phyloP scores from a whole-genome alignment of 139 green algal species.

The Mychonastes homosphaera region DNA sequence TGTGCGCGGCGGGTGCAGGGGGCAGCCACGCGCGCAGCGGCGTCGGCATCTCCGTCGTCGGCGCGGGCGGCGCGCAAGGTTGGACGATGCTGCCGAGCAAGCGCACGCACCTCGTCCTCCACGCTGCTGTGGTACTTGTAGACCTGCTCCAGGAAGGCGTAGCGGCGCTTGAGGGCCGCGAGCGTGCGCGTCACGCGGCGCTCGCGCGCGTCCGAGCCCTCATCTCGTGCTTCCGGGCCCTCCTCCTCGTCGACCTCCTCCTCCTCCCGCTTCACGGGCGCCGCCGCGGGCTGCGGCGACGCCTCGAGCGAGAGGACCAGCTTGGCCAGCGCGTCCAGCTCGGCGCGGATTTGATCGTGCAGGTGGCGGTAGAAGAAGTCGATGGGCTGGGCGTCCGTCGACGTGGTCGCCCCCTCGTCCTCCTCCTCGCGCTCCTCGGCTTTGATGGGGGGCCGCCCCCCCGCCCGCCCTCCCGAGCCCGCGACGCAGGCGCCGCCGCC shows the following conservation, averaged over 20 bases:
- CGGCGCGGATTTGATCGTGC: slow-evolving; percentile 66
- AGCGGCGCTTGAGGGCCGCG: slow-evolving; percentile 43
- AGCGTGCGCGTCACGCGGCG: slow-evolving; percentile 27
- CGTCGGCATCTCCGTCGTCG: too few relatives aligned
- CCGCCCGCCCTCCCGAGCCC: too few relatives aligned
- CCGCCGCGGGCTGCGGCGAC: not conserved
- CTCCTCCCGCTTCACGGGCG: not conserved
- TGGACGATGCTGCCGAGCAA: too few relatives aligned
- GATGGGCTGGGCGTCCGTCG: slow-evolving; percentile 35
- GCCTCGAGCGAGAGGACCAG: slow-evolving; percentile 36
- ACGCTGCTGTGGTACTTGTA: slow-evolving; percentile 86
- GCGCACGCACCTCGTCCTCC: slow-evolving; percentile 75
- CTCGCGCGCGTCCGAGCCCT: too few relatives aligned
- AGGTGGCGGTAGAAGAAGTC: slow-evolving; percentile 74
- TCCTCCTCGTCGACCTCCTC: slow-evolving; percentile 10
- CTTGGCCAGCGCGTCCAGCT: slow-evolving; percentile 49
- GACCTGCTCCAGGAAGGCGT: slow-evolving; percentile 71
- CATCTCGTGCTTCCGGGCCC: too few relatives aligned
- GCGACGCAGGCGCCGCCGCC: too few relatives aligned
- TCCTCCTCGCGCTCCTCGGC: not conserved
- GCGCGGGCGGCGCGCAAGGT: too few relatives aligned
- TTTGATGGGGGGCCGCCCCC: too few relatives aligned
- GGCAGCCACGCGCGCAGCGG: too few relatives aligned
- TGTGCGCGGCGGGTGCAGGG: too few relatives aligned
- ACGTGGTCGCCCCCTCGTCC: not conserved